Evolutionary conservation across 208 protist genomes (phyloP), one percentile per base, ranked within the genome.

Genomic region (Crithidia expoeki): DNA sequence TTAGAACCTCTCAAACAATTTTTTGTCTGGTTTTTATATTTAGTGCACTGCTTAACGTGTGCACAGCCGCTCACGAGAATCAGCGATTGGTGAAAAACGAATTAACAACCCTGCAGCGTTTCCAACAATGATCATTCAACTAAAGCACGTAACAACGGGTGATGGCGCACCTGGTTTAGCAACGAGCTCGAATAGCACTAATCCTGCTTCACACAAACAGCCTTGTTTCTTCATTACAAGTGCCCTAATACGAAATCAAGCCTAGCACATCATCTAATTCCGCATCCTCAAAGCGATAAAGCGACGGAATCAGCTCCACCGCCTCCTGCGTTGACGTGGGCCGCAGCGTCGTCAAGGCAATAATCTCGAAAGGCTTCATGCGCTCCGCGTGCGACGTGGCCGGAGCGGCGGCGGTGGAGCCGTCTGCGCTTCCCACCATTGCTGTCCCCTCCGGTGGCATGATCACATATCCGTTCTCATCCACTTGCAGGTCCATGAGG

Each of bases 341-440:
- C 57, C 84, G 72, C 47, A 96, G 78, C 38, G 88, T 96, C 6
- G 76, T 77, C 10, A 96, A 67, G n/a, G 76, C 76, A 12, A 92
- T 88, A 9, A 93, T 75, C 72, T 96, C 91, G 58, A 94, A 96
- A 0, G 81, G 72, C 76, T 81, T 85, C 82, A 95, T 33, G 2
- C 72, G 73, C 69, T 76, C 84, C 14, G 68, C n/a, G 1, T 66
- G 65, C 17, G 68, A 27, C 4, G 64, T 21, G 30, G 58, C 16
- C 25, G 44, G 14, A 5, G 65, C 68, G 17, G 36, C 59, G 14
- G 51, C 61, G 33, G 74, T 19, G 19, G 38, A 47, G 17, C n/a
- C 27, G 14, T 40, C 53, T 1, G 52, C 23, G 16, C 47, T 28
- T 25, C 2, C 28, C 23, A 30, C 2, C 4, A 19, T 19, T n/a